Percentiles rank a stretch among this genome's conserved stretches.
phyloP scores from a whole-genome alignment of 805 yeast genomes.

The Yarrowia yakushimensis region DNA sequence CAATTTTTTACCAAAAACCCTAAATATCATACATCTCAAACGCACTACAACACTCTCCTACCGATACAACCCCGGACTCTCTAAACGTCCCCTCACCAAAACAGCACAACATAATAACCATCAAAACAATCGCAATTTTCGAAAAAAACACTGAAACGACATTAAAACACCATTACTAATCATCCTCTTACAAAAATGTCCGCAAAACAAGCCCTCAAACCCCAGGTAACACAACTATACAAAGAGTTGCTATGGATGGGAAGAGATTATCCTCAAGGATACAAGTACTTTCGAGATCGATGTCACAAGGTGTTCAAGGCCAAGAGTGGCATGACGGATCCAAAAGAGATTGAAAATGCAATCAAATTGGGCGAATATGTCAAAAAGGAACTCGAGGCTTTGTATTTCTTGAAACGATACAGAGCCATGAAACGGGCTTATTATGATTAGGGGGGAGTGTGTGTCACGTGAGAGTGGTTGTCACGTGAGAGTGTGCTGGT shows the following conservation, averaged over 20 bases:
- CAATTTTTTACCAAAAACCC: neutral
- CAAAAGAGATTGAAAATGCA: constrained; percentile 35
- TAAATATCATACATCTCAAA: neutral
- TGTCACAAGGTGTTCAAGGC: constrained; percentile 37
- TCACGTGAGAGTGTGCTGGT: too few species aligned
- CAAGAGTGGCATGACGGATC: constrained; percentile 31
- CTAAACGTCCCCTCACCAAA: neutral
- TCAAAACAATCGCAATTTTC: neutral
- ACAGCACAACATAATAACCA: neutral
- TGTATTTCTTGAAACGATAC: constrained; percentile 39
- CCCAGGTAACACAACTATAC: constrained; percentile 36
- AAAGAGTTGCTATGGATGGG: constrained; percentile 42
- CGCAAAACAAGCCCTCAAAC: constrained; percentile 15
- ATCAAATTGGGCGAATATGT: constrained; percentile 40
- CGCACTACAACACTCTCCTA: neutral
- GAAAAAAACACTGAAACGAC: neutral
- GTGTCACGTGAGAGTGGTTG: too few species aligned
- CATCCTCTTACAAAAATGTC: neutral
- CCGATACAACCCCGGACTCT: constrained; percentile 1
- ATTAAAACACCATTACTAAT: neutral
- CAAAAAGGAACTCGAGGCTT: constrained; percentile 40
- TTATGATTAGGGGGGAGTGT: constrained; percentile 22
- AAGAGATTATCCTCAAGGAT: constrained; percentile 41
- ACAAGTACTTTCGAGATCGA: constrained; percentile 33
- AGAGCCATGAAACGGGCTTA: constrained; percentile 39